These are phyloP conservation scores for Penicillium bialowiezense DNA, from an alignment of 495 filamentous ascomycete genomes.

Conservation along the genomic window DNA sequence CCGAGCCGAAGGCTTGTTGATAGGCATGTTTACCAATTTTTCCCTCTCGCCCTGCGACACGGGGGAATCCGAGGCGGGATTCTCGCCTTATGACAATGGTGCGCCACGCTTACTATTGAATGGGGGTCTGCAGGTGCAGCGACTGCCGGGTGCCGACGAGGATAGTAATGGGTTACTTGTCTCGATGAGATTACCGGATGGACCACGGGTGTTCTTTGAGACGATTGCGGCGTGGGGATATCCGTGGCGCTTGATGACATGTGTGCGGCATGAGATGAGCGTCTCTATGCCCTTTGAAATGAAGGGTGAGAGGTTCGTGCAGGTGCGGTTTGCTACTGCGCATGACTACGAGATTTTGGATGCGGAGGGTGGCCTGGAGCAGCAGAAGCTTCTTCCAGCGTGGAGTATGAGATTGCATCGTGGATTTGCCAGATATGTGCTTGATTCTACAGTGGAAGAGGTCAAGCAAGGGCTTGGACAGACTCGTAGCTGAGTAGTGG, in stretches of 20 bases:
- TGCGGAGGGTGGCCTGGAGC: constrained; percentile 11
- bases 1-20: constrained; percentile 19
- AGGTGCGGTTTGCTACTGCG: constrained; percentile 31
- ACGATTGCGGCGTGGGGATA: constrained; percentile 30
- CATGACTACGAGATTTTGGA: constrained; percentile 33
- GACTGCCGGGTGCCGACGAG: constrained; percentile 2
- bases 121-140: constrained; percentile 19
- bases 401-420: constrained; percentile 30
- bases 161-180: constrained; percentile 23
- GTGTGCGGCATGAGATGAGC: constrained; percentile 34
- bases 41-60: constrained; percentile 20
- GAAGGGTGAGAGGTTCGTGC: constrained; percentile 16
- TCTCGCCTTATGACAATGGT: constrained; percentile 4
- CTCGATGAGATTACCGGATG: constrained; percentile 23
- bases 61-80: constrained; percentile 11
- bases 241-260: constrained; percentile 36
- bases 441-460: constrained; percentile 24
- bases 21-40: constrained; percentile 14
- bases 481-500: not conserved
- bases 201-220: constrained; percentile 27
- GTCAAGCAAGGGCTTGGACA: constrained; percentile 1
- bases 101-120: constrained; percentile 18
- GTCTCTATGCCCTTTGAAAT: constrained; percentile 26
- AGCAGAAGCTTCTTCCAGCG: constrained; percentile 28
- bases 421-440: constrained; percentile 25